Percentiles rank a stretch among this genome's conserved stretches.
These are phyloP conservation scores for Guadua angustifolia DNA, from an alignment of 176 grass and related monocot genomes.

Conservation along the genomic window DNA sequence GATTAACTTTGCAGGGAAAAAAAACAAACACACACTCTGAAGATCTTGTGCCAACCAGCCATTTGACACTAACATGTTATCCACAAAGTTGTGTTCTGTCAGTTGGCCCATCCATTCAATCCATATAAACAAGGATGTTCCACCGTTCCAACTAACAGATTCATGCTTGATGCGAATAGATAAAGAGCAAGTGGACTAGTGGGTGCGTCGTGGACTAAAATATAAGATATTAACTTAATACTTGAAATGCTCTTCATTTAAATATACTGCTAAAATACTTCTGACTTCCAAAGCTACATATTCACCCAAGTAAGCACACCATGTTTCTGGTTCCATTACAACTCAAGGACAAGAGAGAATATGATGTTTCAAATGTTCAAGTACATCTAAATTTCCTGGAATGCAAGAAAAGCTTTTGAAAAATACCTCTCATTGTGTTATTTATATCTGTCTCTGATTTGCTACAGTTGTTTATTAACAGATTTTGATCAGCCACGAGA, in stretches of 20 bases:
- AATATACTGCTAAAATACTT: neutral
- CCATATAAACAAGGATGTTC: neutral
- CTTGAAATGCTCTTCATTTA: too few relatives aligned
- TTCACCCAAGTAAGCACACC: neutral
- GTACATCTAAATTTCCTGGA: neutral
- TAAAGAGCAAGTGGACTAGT: neutral
- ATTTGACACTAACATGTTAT: slow-evolving; percentile 24
- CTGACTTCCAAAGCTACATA: neutral
- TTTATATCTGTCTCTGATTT: neutral
- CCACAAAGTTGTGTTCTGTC: neutral
- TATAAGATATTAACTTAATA: neutral
- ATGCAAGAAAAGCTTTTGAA: neutral
- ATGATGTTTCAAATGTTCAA: neutral
- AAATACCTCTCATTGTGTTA: neutral
- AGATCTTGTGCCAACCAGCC: neutral
- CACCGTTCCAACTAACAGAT: neutral
- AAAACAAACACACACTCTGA: neutral
- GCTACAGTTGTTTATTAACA: neutral
- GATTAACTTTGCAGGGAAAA: neutral
- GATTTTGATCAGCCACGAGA: slow-evolving; percentile 82
- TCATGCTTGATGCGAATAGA: neutral
- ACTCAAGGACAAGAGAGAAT: neutral
- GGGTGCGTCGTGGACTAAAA: slow-evolving; percentile 5
- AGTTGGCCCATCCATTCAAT: neutral
- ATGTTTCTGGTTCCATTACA: neutral